These are phyloP conservation scores for Cercospora sp. DNA, from an alignment of 2,329 filamentous ascomycete genomes.

Conservation along the genomic window DNA sequence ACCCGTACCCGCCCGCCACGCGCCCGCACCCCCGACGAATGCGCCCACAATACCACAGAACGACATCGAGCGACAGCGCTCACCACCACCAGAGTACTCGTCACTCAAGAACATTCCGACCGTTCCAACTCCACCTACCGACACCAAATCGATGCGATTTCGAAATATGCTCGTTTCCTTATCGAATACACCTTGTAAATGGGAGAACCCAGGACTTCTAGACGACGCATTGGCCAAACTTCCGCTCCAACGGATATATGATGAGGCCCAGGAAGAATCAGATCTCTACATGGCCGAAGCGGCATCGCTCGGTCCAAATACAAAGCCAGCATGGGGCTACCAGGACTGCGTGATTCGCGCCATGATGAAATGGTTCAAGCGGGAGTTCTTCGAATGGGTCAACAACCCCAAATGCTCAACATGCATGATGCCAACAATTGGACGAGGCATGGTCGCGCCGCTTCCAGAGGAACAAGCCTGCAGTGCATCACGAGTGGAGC, in stretches of 20 bases:
- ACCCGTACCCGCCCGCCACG: constrained; percentile 20
- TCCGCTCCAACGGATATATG: constrained; percentile 86
- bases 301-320: constrained; percentile 76
- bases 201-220: constrained; percentile 91
- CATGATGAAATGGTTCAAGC: constrained; percentile 92
- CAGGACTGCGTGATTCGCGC: constrained; percentile 94
- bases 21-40: constrained; percentile 30
- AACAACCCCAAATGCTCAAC: constrained; percentile 87
- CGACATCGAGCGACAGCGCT: constrained; percentile 25
- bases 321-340: constrained; percentile 87
- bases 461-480: constrained; percentile 86
- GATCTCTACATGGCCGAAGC: constrained; percentile 86
- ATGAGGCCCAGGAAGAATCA: constrained; percentile 89
- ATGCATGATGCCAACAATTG: constrained; percentile 80
- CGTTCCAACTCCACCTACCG: constrained; percentile 70
- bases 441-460: constrained; percentile 78
- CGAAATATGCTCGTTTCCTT: constrained; percentile 77
- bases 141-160: constrained; percentile 52
- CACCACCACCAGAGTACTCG: constrained; percentile 61
- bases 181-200: constrained; percentile 85
- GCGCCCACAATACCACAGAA: constrained; percentile 35
- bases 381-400: constrained; percentile 92
- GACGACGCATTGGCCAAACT: constrained; percentile 88
- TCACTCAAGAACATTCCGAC: constrained; percentile 66
- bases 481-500: constrained; percentile 82